A percentile compares a stretch with the other conserved stretches of the same genome.
Evolutionary conservation across 2,329 filamentous ascomycete species (phyloP).

Genomic region (Xylaria sp.): DNA sequence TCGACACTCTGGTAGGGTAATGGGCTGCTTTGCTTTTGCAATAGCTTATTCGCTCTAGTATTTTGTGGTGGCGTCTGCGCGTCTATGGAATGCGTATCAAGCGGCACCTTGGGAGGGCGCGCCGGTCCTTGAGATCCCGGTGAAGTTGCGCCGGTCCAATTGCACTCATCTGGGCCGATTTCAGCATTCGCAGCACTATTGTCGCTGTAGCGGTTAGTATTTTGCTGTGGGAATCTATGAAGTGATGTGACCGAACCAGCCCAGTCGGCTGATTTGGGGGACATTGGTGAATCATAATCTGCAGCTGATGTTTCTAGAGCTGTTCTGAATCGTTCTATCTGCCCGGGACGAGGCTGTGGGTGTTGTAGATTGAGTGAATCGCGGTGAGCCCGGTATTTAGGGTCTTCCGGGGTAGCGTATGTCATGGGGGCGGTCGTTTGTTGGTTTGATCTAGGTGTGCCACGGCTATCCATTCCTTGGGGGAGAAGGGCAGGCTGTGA

Average conservation of each 20-base stretch:
- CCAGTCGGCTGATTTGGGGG: slow-evolving; percentile 67
- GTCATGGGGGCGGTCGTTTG: slow-evolving; percentile 55
- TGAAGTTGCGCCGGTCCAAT: slow-evolving; percentile 47
- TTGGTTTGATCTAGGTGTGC: slow-evolving; percentile 38
- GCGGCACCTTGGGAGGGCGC: slow-evolving; percentile 67
- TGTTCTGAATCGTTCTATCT: slow-evolving; percentile 75
- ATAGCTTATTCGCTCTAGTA: slow-evolving; percentile 56
- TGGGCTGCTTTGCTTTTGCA: slow-evolving; percentile 59
- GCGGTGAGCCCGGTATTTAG: slow-evolving; percentile 81
- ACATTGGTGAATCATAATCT: slow-evolving; percentile 66
- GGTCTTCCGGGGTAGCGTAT: slow-evolving; percentile 67
- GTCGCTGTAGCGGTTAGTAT: slow-evolving; percentile 56
- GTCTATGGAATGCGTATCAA: slow-evolving; percentile 48
- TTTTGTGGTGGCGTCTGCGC: slow-evolving; percentile 53
- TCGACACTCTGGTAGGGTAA: slow-evolving; percentile 62
- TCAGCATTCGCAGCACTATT: slow-evolving; percentile 45
- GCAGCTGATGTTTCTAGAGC: slow-evolving; percentile 75
- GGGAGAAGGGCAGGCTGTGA: slow-evolving; percentile 56
- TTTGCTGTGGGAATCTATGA: slow-evolving; percentile 54
- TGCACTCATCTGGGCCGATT: slow-evolving; percentile 50
- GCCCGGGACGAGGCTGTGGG: slow-evolving; percentile 76
- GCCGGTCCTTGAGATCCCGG: slow-evolving; percentile 55
- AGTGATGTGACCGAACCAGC: slow-evolving; percentile 65
- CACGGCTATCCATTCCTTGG: slow-evolving; percentile 33
- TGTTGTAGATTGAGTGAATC: slow-evolving; percentile 82